Evolutionary conservation across 495 filamentous ascomycete genomes (phyloP), one percentile per base, ranked within the genome.

Genomic region (Jackrogersella multiformis): DNA sequence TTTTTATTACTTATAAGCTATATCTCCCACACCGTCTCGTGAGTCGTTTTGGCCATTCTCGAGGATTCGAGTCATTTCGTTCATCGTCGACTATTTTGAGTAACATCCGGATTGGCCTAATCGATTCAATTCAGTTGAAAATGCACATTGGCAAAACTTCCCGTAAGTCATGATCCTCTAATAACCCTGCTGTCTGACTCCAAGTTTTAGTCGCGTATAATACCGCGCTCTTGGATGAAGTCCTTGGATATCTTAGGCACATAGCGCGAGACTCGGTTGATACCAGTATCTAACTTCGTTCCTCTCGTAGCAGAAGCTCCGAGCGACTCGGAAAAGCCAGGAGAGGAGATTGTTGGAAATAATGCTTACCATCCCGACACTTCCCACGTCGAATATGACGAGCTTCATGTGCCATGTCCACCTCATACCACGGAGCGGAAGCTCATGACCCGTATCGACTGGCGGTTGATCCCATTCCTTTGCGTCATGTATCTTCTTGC

Each of bases 401-500:
- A 81, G 18, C 67, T 78, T 36, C 59, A 78, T 36, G 74, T 83
- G 23, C 71, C 56, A 51, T 82, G 78, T 62, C 86, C 88, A 18
- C 71, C 86, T 18, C 83, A 88, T 56, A 92, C 90, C 32, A 91
- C 89, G 9, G 91, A 94, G 80, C 82, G 85, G 64, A 86, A 80
- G 67, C 80, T 97, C 45, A 85, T 92, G 77, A 77, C 83, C 64
- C 90, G 89, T 72, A 91, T 97, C 68, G 94, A 98, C 74, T 78
- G 87, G 70, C 88, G 89, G 68, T 82, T 97, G 24, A 81, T 98
- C 45, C 94, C 94, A 0, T 91, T 90, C 66, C 78, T 97, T 42
- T 92, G 88, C 71, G 80, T 97, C 32, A 77, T 97, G 71, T 97
- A 97, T 71, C 79, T 96, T 15, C 80, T 96, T 26, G 93, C 93